phyloP scores from a whole-genome alignment of 2,329 filamentous ascomycete species.

The Claviceps sp. region DNA sequence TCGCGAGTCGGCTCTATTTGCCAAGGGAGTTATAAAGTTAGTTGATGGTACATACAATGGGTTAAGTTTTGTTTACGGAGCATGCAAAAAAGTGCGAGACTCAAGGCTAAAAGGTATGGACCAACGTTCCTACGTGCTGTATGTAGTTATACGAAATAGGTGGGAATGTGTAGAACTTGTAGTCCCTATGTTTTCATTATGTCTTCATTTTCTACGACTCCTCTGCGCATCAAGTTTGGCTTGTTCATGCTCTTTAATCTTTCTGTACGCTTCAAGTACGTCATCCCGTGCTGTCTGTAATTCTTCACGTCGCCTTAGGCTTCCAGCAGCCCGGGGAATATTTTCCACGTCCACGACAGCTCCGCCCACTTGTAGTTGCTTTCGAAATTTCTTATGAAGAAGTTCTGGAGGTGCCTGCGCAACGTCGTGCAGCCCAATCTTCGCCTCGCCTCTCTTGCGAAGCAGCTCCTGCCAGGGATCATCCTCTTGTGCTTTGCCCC shows the following conservation, averaged over 20 bases:
- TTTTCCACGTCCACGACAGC: constrained; percentile 22
- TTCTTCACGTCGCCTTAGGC: constrained; percentile 26
- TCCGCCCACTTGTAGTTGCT: constrained; percentile 21
- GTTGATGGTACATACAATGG: no score
- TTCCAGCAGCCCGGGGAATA: constrained; percentile 25
- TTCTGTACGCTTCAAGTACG: constrained; percentile 25
- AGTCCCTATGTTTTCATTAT: not conserved
- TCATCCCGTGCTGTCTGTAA: constrained; percentile 22
- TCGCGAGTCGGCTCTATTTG: no score
- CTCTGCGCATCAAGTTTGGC: constrained; percentile 16
- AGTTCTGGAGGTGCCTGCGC: constrained; percentile 67
- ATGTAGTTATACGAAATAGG: no score
- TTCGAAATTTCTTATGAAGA: constrained; percentile 37
- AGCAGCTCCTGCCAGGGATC: constrained; percentile 71
- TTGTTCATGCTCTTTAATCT: constrained; percentile 24
- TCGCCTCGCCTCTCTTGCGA: constrained; percentile 46
- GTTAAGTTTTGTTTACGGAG: no score
- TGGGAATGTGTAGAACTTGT: no score
- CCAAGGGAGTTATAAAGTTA: no score
- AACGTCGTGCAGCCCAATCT: constrained; percentile 41
- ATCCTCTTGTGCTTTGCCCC: constrained; percentile 39
- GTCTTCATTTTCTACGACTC: not conserved
- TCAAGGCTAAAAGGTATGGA: no score
- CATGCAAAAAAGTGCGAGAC: no score
- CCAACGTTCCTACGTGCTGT: no score